Evolutionary conservation across 192 early-diverging fungal species (phyloP), one percentile per base, ranked within the genome.

Genomic region (Coemansia sp.): DNA sequence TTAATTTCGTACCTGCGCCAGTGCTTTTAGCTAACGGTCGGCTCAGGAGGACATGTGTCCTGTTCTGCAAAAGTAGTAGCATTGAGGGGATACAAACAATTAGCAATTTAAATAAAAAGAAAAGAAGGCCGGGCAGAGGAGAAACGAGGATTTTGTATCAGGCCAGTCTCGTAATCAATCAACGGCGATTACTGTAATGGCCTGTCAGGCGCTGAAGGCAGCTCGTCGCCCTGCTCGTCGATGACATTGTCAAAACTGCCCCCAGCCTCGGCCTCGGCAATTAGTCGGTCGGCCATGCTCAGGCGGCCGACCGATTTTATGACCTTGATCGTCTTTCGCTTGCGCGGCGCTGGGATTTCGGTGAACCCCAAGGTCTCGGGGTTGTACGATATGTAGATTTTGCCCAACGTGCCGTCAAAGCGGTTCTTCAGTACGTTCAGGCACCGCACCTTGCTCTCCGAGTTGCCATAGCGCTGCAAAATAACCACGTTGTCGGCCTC

Each of bases 401-500:
- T 83, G 52, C 85, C 87, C 22, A 87, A 59, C 7, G 87, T 87
- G 35, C 87, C 87, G 62, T 89, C 87, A 63, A 84, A 89, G 44
- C 87, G 78, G 54, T 90, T 90, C 65, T 90, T 90, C 32, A 83
- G 80, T 26, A 90, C 77, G 53, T 88, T 86, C 34, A 90, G 44
- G 43, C 69, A 82, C 29, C 83, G 69, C 17, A 78, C 46, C 57
- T 70, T 73, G 66, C 63, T 73, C 12, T 62, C 59, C 11, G 66
- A 46, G 26, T 58, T 62, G 44, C 70, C 80, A 34, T 82, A 38
- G 17, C 80, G 76, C 54, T 90, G 87, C 58, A 90, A 56, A 3
- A 88, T 84, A 8, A 88, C 72, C 0, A 90, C 87, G 72, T 90
- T 90, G 59, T 90, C 88, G 22, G 88, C 86, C 74, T 90, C 88